Percentiles rank a stretch among this genome's conserved stretches.
Conservation (phyloP, 2,329 filamentous ascomycete species). For the Trichoderma aggressivum region DNA sequence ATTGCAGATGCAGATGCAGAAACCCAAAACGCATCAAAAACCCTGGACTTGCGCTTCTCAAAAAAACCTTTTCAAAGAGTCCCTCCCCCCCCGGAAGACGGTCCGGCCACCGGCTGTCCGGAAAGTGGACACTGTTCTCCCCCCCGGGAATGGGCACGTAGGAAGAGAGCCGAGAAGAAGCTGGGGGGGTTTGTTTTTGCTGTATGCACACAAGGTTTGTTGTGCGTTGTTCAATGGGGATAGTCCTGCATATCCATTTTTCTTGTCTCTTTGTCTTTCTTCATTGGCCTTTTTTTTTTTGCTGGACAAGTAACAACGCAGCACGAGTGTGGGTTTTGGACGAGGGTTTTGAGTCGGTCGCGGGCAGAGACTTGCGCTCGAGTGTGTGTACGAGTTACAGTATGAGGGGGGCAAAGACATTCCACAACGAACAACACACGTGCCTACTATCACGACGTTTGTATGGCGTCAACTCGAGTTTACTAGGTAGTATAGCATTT, state of each 20-base stretch:
- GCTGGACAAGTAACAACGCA: not conserved
- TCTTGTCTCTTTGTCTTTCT: not conserved
- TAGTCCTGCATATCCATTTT: no score
- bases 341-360: not conserved
- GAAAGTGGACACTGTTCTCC: not conserved
- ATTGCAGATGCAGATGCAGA: not conserved
- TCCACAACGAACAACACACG: not conserved
- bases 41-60: not conserved
- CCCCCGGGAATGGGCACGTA: not conserved
- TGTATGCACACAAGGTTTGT: not conserved
- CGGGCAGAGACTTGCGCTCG: not conserved
- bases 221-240: not conserved
- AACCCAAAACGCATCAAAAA: not conserved
- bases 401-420: not conserved
- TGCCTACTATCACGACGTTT: not conserved
- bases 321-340: not conserved
- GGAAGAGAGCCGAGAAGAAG: not conserved
- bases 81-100: not conserved
- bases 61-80: not conserved
- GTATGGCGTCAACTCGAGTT: not conserved
- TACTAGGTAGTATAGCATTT: not conserved
- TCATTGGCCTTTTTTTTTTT: not conserved
- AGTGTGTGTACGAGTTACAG: not conserved
- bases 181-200: not conserved
- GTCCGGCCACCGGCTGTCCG: constrained; percentile 5